Percentiles rank a stretch among this genome's conserved stretches.
Evolutionary conservation across 2,329 filamentous ascomycete genomes (phyloP).

Genomic region (Allantophomopsis cytisporea): DNA sequence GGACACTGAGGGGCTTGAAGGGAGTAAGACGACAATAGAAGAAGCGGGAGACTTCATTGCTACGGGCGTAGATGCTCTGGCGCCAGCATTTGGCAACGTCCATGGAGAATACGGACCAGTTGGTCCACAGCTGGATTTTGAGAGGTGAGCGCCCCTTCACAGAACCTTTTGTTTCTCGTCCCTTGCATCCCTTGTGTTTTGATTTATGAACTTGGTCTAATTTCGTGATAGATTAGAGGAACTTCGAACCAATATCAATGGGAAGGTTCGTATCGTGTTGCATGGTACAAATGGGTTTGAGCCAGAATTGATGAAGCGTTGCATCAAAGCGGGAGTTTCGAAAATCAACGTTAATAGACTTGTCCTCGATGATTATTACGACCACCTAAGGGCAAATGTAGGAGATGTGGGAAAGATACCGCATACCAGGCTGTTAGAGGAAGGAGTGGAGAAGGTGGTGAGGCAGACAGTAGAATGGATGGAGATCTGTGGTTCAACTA

Average conservation of each 20-base stretch:
- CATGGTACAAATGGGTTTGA: conserved; percentile 42
- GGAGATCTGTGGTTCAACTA: conserved; percentile 1
- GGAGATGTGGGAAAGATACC: conserved; percentile 8
- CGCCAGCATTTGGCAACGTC: conserved; percentile 55
- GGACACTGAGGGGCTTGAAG: conserved; percentile 49
- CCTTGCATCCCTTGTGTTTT: too few species aligned
- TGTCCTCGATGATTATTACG: conserved; percentile 31
- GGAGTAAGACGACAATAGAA: conserved; percentile 46
- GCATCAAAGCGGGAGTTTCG: conserved; percentile 31
- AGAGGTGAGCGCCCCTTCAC: conserved; percentile 22
- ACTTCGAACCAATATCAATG: conserved; percentile 18
- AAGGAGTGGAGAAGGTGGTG: conserved; percentile 25
- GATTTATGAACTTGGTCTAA: too few species aligned
- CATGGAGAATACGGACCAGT: conserved; percentile 42
- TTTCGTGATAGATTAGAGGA: conserved; percentile 18
- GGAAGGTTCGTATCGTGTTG: conserved; percentile 30
- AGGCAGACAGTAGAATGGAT: conserved; percentile 15
- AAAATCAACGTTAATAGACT: conserved; percentile 46
- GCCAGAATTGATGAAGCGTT: conserved; percentile 31
- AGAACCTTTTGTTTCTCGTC: neutral
- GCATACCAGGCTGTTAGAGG: conserved; percentile 21
- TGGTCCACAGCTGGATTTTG: conserved; percentile 25
- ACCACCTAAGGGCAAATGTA: conserved; percentile 22
- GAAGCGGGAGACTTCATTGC: conserved; percentile 47
- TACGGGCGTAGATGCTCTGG: conserved; percentile 55